Conservation (phyloP, 2,329 filamentous ascomycete species). For the Monilinia laxa region DNA sequence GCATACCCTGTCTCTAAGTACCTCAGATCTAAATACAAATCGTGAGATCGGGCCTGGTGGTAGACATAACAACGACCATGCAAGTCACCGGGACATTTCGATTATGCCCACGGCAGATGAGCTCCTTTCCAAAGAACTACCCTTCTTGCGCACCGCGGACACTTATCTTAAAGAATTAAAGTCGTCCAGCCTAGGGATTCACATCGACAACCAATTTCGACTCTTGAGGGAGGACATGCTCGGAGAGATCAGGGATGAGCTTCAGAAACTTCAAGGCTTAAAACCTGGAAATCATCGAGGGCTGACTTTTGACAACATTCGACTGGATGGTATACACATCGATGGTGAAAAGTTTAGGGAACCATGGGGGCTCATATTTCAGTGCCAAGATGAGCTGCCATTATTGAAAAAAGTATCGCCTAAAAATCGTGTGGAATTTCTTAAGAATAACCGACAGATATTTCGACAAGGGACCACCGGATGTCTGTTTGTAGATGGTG, state of each 20-base stretch:
- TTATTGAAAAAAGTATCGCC: constrained; percentile 41
- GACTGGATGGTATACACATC: constrained; percentile 27
- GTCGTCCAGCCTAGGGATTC: constrained; percentile 45
- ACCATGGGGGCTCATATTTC: constrained; percentile 46
- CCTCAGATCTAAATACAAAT: constrained; percentile 24
- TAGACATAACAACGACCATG: constrained; percentile 71
- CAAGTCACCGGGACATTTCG: constrained; percentile 58
- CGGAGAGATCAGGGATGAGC: constrained; percentile 61
- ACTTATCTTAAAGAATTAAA: constrained; percentile 46
- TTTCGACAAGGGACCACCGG: constrained; percentile 62
- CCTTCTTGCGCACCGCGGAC: constrained; percentile 56
- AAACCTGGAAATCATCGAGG: constrained; percentile 48
- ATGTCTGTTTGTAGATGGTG: constrained; percentile 52
- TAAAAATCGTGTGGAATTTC: constrained; percentile 45
- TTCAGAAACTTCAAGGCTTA: constrained; percentile 51
- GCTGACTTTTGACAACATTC: constrained; percentile 41
- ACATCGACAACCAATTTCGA: constrained; percentile 71
- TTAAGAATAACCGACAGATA: constrained; percentile 50
- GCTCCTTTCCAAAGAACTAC: constrained; percentile 51
- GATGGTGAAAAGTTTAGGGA: constrained; percentile 33
- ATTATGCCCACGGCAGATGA: constrained; percentile 68
- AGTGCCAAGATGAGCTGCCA: constrained; percentile 46
- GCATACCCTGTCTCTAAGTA: constrained; percentile 39
- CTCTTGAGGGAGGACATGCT: constrained; percentile 71
- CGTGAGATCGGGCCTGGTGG: constrained; percentile 52